phyloP scores from a whole-genome alignment of 2,329 filamentous ascomycete species.

The Cytospora piceicola region DNA sequence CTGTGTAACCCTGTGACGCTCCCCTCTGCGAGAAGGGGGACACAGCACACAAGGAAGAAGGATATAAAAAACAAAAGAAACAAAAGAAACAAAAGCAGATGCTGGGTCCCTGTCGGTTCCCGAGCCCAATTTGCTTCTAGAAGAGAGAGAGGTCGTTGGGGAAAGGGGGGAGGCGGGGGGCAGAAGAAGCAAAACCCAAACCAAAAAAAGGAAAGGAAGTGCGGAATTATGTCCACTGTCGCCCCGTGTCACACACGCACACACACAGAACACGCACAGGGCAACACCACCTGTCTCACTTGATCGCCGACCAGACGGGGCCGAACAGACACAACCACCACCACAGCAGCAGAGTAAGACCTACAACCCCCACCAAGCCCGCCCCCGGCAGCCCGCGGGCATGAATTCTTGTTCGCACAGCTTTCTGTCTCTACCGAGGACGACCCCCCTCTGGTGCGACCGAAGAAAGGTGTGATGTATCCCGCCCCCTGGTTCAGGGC shows the following conservation, averaged over 20 bases:
- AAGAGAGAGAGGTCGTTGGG: neutral
- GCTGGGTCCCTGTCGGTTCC: neutral
- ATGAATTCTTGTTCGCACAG: no score
- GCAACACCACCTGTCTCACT: neutral
- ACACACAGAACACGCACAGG: neutral
- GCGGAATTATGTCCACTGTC: neutral
- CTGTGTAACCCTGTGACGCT: conserved; percentile 23
- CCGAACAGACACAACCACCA: no score
- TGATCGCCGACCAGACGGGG: neutral
- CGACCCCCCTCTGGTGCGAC: neutral
- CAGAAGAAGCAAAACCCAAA: neutral
- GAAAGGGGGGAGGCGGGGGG: no score
- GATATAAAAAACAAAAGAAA: neutral
- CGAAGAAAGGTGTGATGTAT: neutral
- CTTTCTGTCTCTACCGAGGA: neutral
- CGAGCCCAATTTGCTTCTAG: conserved; percentile 16
- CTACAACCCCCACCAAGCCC: neutral
- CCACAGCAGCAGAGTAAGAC: neutral
- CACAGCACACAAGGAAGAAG: neutral
- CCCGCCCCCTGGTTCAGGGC: neutral
- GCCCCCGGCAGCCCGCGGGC: no score
- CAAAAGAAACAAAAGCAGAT: neutral
- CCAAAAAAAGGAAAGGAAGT: neutral
- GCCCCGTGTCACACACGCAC: neutral
- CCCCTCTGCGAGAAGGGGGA: no score